Percentiles rank a stretch among this genome's conserved stretches.
These are phyloP conservation scores for Trichoderma brevicompactum DNA, from an alignment of 2,329 filamentous ascomycete genomes.

Conservation along the genomic window DNA sequence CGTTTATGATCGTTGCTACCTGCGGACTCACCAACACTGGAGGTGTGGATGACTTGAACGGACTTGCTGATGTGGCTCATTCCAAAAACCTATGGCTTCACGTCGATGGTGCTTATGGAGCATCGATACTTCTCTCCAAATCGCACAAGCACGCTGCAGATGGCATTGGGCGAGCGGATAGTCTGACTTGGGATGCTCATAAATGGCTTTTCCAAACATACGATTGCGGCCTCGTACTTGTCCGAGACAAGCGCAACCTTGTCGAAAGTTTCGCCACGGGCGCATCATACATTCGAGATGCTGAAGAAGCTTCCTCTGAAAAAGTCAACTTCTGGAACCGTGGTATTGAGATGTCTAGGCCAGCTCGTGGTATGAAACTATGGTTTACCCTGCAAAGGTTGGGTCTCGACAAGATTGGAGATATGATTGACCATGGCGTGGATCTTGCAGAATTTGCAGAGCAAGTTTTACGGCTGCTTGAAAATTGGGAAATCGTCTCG, in stretches of 20 bases:
- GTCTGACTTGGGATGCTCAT: slow-evolving; percentile 38
- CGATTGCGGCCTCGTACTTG: slow-evolving; percentile 34
- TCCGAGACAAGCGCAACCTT: slow-evolving; percentile 32
- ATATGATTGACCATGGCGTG: slow-evolving; percentile 37
- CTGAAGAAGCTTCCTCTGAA: slow-evolving; percentile 34
- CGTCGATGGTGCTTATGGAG: slow-evolving; percentile 36
- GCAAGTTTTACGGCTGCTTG: slow-evolving; percentile 28
- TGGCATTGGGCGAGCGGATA: slow-evolving; percentile 33
- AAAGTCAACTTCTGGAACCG: slow-evolving; percentile 38
- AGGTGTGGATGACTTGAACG: slow-evolving; percentile 29
- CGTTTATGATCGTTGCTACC: slow-evolving; percentile 31
- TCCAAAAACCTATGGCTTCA: slow-evolving; percentile 34
- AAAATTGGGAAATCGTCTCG: slow-evolving; percentile 35
- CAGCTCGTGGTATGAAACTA: slow-evolving; percentile 36
- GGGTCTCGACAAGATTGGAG: slow-evolving; percentile 33
- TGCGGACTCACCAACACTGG: slow-evolving; percentile 32
- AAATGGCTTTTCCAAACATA: slow-evolving; percentile 39
- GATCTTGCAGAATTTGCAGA: slow-evolving; percentile 34
- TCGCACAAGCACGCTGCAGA: slow-evolving; percentile 25
- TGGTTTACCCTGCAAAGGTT: slow-evolving; percentile 36
- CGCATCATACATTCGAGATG: slow-evolving; percentile 36
- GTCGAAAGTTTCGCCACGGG: slow-evolving; percentile 35
- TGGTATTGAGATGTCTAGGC: slow-evolving; percentile 35
- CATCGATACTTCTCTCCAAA: slow-evolving; percentile 33
- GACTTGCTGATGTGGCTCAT: slow-evolving; percentile 26